Evolutionary conservation across 2,329 filamentous ascomycete genomes (phyloP), one percentile per base, ranked within the genome.

Genomic region (Curvularia lunata): DNA sequence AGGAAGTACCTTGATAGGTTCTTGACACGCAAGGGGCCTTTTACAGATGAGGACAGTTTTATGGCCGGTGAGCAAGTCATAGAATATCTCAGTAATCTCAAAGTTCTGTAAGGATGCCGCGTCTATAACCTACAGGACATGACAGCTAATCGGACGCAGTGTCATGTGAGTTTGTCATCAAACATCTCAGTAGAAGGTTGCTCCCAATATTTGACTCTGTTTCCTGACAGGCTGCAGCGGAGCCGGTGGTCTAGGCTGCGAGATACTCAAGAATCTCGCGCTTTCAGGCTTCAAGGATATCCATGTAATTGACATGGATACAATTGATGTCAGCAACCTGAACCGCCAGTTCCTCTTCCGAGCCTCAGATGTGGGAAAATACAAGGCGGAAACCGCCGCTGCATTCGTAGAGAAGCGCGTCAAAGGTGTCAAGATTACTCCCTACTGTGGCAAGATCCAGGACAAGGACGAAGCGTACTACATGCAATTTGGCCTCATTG

Each of bases 221-320:
- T 10, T 46, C 25, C 57, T 69, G 58, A 73, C 47, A 85, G 83
- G 81, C 83, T 68, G 19, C 62, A 97, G 93, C 66, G 95, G 95
- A 56, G 95, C 95, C 58, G 95, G 95, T 61, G 95, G 95, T 10
- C 79, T 99, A 58, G 95, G 95, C 65, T 99, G 95, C 71, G 95
- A 99, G 76, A 96, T 99, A 43, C 82, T 99, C 51, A 99, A 99
- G 82, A 92, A 99, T 72, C 84, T 99, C 32, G 95, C 95, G 41
- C 84, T 99, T 51, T 97, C 94, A 1, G 92, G 93, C 27, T 99
- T 99, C 82, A 96, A 91, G 77, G 87, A 97, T 71, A 97, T 99
- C 66, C 92, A 99, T 81, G 95, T 99, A 58, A 98, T 99, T 70
- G 95, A 99, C 79, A 99, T 99, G 95, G 91, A 99, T 78, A 99